Base-by-base conservation (phyloP, 148 eudicot genomes). In the Simmondsia chinensis region DNA sequence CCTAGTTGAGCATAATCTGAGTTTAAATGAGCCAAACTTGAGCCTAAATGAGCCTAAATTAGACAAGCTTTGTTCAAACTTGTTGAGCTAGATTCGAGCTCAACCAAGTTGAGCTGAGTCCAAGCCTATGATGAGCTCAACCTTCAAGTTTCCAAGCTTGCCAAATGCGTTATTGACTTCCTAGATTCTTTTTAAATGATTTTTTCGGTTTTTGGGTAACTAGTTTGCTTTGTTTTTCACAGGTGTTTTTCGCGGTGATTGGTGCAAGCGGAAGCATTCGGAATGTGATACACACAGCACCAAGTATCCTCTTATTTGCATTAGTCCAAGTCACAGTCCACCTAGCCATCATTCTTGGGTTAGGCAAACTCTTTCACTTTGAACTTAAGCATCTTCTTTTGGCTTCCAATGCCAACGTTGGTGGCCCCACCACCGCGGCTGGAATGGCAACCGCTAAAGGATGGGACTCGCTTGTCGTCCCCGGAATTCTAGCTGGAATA, bases 381-480 rank as follows among this genome's bases (percentile, higher is more conserved):
- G 95, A 89, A n/a, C 54, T 60, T 21, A 80, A 58, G 57, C 54
- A 69, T 28, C 54, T 89, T 63, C 82, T 89, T 41, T 47, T 84
- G 36, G 97, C 93, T 39, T 84, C 95, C 7, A 84, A 84, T 48
- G 97, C 97, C 10, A 89, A 84, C 23, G 67, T 89, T 10, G 97
- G 95, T 31, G 97, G 97, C 14, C 97, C 97, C 7, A 84, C 97
- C 27, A 89, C 95, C n/a, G 95, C 97, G n/a, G 78, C 80, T 35
- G 93, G 97, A 12, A 89, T 89, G 95, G 95, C 97, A 9, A 89
- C 82, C 0, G 76, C 97, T 17, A 82, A 84, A 73, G 95, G 93
- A 26, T 89, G 97, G 97, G 59, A 50, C 28, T 47, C 76, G 36
- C 46, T 89, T 13, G 63, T 84, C 4, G 75, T 84, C 34, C 97